Percentiles rank a stretch among this genome's conserved stretches.
Evolutionary conservation across 495 filamentous ascomycete species (phyloP).

Genomic region (Neurospora sp.): DNA sequence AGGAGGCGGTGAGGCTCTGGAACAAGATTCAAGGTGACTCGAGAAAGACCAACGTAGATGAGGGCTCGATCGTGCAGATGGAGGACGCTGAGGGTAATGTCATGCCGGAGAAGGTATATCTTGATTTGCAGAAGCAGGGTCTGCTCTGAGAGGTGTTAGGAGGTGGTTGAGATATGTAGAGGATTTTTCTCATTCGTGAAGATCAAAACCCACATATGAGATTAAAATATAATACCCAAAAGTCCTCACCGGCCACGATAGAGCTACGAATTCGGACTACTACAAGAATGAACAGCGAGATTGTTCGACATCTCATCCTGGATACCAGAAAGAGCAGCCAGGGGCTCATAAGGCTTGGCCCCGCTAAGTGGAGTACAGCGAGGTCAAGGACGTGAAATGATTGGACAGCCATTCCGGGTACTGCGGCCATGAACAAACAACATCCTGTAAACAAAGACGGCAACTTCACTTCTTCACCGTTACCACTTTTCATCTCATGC

Average conservation of each 20-base stretch:
- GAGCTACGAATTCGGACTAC: background rate
- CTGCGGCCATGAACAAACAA: background rate
- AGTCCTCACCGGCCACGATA: background rate
- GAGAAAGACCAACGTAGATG: constrained; percentile 62
- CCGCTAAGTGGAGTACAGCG: background rate
- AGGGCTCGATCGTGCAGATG: constrained; percentile 90
- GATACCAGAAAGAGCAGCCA: background rate
- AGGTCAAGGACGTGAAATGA: background rate
- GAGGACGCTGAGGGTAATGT: constrained; percentile 96
- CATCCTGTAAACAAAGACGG: background rate
- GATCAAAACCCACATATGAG: background rate
- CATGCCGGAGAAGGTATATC: constrained; percentile 96
- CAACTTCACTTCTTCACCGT: background rate
- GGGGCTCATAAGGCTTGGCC: background rate
- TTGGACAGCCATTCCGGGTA: background rate
- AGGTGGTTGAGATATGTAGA: background rate
- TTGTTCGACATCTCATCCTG: background rate
- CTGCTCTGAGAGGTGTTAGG: constrained; percentile 37
- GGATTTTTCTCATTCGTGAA: background rate
- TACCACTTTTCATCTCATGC: background rate
- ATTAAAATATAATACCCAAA: background rate
- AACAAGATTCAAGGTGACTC: constrained; percentile 85
- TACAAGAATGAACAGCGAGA: background rate
- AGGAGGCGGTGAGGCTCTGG: constrained; percentile 80
- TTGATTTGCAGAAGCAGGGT: constrained; percentile 69